A percentile compares a stretch with the other conserved stretches of the same genome.
phyloP scores from a whole-genome alignment of 306 rosid genomes.

The Mucuna pruriens region DNA sequence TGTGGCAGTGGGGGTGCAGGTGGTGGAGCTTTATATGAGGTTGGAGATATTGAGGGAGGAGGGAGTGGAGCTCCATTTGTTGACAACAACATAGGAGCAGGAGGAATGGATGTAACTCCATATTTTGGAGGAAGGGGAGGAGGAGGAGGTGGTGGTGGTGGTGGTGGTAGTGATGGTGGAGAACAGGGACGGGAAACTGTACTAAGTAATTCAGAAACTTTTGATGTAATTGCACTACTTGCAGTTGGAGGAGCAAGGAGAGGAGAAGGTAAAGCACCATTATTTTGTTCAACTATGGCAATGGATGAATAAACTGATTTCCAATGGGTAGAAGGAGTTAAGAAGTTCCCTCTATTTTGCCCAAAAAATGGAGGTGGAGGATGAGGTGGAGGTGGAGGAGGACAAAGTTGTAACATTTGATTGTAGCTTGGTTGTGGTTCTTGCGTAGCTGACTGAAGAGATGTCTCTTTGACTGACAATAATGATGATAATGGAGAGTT shows the following conservation, averaged over 20 bases:
- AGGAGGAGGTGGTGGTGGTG: not conserved
- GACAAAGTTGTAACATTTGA: constrained; percentile 41
- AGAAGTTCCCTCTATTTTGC: constrained; percentile 11
- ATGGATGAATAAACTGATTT: constrained; percentile 42
- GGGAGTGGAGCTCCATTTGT: constrained; percentile 24
- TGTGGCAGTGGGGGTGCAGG: constrained; percentile 10
- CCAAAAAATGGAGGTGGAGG: constrained; percentile 35
- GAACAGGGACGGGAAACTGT: not conserved
- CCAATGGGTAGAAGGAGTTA: constrained; percentile 45
- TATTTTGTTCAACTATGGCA: constrained; percentile 8
- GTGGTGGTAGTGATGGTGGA: constrained; percentile 11
- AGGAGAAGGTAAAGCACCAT: constrained; percentile 31
- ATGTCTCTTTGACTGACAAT: constrained; percentile 45
- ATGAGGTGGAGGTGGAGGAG: constrained; percentile 44
- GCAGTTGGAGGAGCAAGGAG: not conserved
- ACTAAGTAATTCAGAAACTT: not conserved
- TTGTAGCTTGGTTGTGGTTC: constrained; percentile 22
- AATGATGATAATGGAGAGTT: constrained; percentile 41
- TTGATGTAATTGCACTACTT: not conserved
- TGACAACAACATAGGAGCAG: constrained; percentile 33
- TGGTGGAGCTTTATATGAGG: constrained; percentile 40
- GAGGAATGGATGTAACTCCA: constrained; percentile 13
- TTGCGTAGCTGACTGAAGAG: constrained; percentile 37
- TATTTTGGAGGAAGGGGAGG: constrained; percentile 1
- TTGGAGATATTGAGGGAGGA: constrained; percentile 35